Evolutionary conservation across 192 early-diverging fungal genomes (phyloP), one percentile per base, ranked within the genome.

Genomic region (Coemansia sp.): DNA sequence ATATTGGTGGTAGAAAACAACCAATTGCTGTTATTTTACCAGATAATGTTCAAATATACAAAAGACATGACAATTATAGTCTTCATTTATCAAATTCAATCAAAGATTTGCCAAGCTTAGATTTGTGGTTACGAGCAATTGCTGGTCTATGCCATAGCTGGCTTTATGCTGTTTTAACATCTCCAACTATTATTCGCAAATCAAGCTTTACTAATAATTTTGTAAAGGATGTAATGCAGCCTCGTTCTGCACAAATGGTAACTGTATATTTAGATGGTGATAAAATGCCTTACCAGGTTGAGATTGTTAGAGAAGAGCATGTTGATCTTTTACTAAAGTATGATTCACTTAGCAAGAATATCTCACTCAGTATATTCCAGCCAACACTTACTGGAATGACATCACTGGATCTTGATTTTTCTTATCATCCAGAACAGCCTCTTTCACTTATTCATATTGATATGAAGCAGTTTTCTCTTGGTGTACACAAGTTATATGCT

Each of bases 1-100:
- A 88, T 67, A 76, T 94, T 55, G 87, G 68, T 11, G 49, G 25
- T n/a, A 34, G 53, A 0, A 60, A 59, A 0, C 39, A 53, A 0
- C 68, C 73, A 4, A 17, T 2, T 0, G 2, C 33, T 0, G 25
- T 11, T 0, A 4, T 13, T 0, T 41, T 67, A 7, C 51, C 88
- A 88, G 21, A 9, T 0, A 21, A 9, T 54, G 37, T 41, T 48
- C 11, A 11, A 13, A 9, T 48, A 21, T 18, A 15, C 48, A 50
- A 3, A 50, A 25, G 17, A 13, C 24, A 27, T 4, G 19, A 47
- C 45, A 47, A 8, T 2, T 23, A 47, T 2, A 22, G 7, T 21
- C 4, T 47, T 8, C 12, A 23, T 11, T 0, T 47, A 13, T 8
- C 45, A 23, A 21, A 23, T 12, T 12, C 3, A 23, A 9, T 14